Evolutionary conservation across 306 rosid species (phyloP), one percentile per base, ranked within the genome.

Genomic region (Trifolium repens): DNA sequence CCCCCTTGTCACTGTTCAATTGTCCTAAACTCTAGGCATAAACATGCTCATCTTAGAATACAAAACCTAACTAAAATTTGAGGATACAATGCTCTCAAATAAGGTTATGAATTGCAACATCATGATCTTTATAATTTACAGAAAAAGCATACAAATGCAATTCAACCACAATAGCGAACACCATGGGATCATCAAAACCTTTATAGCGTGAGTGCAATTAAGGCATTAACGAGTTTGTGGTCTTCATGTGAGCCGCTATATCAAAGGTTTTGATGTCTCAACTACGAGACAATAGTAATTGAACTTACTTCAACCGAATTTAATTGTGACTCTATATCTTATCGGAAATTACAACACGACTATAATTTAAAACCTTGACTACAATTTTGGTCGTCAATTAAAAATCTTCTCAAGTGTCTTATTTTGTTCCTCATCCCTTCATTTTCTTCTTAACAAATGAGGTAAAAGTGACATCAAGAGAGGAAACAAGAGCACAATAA

Each of bases 401-500:
- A 62, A 35, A 34, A 34, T 62, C 4, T n/a, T n/a, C 44, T 32
- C 32, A 30, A 37, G 40, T 62, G 17, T 53, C 9, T 62, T 43
- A 5, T 4, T 16, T 5, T 34, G 9, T 62, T 44, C 54, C 59
- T 19, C 17, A n/a, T 54, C 14, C 17, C 55, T 58, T 69, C 65
- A 10, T 19, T 8, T 0, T 37, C 8, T 32, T 32, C 1, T 69
- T 60, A 74, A 15, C 32, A 83, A 58, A 9, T 66, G 82, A 62
- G 93, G 93, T 54, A 83, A 26, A 58, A 88, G 0, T 0, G 69
- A 9, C 0, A 53, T 9, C 0, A 87, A 34, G 60, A 90, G 3
- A 12, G 98, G 98, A 32, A 89, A 69, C 6, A 93, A 78, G 14
- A 93, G 15, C 69, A 88, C n/a, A 64, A 84, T 0, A 14, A 93